Base-by-base conservation (phyloP, 306 rosid species). In the Leucaena leucocephala region DNA sequence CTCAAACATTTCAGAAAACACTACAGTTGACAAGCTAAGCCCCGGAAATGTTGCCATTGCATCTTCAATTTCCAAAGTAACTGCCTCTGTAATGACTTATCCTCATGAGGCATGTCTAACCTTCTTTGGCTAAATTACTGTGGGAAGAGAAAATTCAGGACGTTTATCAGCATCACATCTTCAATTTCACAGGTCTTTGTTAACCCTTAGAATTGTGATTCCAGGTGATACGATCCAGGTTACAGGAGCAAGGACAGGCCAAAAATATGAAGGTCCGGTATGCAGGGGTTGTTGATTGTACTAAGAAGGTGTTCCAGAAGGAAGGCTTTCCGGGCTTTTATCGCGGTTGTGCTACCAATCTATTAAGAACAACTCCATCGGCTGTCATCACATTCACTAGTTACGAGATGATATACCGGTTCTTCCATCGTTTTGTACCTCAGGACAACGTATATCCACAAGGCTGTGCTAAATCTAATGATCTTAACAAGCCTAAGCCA, bases 171-270 rank as follows among this genome's bases (percentile, higher is more conserved):
- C 59, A 38, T 45, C 61, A 63, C 16, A 50, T 6, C 27, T 82
- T 61, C 34, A 11, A 82, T 8, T 15, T 43, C 43, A 70, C 68
- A 48, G 46, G 39, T 16, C 36, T 58, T 72, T 11, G 21, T 57
- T 79, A 54, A 71, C 71, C 70, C 21, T 71, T 46, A 22, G 61
- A 76, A 67, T 73, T 38, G 63, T n/a, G 27, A 72, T 57, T 61
- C 43, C 85, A 94, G 98, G 93, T 95, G 9, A 79, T 95, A 73
- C 94, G 99, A 5, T 93, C 99, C 16, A 81, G 99, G 84, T 89
- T 95, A 70, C 99, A 95, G 87, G 98, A 93, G 85, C 99, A 93
- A 86, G 99, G 99, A 59, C 98, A 91, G 16, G 90, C 91, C 12
- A 90, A 87, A 87, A 88, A 62, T 40, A 36, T 2, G 0, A 81